phyloP scores from a whole-genome alignment of 2,329 filamentous ascomycete species.

The Rhexocercosporidium sp. region DNA sequence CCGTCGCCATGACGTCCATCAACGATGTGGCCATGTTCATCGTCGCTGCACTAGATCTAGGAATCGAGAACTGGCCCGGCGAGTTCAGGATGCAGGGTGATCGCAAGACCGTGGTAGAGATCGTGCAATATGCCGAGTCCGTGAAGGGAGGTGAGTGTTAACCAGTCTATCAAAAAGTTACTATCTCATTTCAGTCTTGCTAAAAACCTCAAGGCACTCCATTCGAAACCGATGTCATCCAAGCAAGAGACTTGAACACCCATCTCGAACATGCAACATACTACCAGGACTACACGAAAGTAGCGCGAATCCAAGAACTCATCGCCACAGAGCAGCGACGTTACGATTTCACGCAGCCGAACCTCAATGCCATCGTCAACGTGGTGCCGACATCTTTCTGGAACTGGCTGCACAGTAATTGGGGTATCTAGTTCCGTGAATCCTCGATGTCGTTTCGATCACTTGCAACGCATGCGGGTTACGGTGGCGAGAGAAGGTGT shows the following conservation, averaged over 20 bases:
- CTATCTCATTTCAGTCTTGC: background rate
- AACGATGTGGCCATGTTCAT: constrained; percentile 74
- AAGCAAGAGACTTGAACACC: constrained; percentile 29
- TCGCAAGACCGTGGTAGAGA: constrained; percentile 61
- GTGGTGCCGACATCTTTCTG: constrained; percentile 57
- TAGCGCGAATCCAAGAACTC: constrained; percentile 63
- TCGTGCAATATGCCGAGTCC: constrained; percentile 57
- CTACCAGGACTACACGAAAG: constrained; percentile 52
- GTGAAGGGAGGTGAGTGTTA: constrained; percentile 54
- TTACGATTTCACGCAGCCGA: constrained; percentile 66
- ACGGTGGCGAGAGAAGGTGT: too few relatives aligned
- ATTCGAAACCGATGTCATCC: constrained; percentile 33
- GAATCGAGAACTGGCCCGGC: constrained; percentile 63
- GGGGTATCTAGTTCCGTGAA: constrained; percentile 38
- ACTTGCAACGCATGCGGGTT: too few relatives aligned
- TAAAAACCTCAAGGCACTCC: constrained; percentile 18
- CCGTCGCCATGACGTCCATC: constrained; percentile 70
- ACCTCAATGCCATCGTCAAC: constrained; percentile 60
- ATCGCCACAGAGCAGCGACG: constrained; percentile 71
- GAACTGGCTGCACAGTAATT: constrained; percentile 58
- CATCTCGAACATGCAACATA: constrained; percentile 28
- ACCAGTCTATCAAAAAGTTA: background rate
- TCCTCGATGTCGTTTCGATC: background rate
- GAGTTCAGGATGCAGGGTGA: constrained; percentile 76
- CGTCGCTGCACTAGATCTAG: constrained; percentile 70